These are phyloP conservation scores for Tephrocybe sp. DNA, from an alignment of 768 basidiomycete genomes.

Conservation along the genomic window DNA sequence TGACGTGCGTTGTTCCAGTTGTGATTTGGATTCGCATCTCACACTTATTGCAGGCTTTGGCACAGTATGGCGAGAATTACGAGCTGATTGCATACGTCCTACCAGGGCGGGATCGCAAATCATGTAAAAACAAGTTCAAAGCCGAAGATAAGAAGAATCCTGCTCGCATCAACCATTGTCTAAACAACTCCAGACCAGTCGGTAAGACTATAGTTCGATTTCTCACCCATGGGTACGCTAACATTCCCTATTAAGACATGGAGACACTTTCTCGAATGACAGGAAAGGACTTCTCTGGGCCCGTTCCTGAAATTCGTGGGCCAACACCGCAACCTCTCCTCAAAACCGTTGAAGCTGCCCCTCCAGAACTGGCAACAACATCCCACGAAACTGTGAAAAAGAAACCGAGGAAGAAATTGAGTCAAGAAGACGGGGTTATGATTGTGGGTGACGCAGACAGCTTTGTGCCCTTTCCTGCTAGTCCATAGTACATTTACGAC, in stretches of 20 bases:
- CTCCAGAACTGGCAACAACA: constrained; percentile 14
- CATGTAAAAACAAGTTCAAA: constrained; percentile 93
- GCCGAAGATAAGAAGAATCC: constrained; percentile 82
- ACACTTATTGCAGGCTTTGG: constrained; percentile 61
- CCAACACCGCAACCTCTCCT: constrained; percentile 31
- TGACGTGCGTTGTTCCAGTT: constrained; percentile 49
- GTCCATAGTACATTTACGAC: constrained; percentile 10
- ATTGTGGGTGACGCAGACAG: constrained; percentile 35
- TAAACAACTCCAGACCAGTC: constrained; percentile 75
- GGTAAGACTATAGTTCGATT: constrained; percentile 35
- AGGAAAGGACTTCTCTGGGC: constrained; percentile 83
- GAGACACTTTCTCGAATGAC: constrained; percentile 74
- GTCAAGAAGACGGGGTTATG: constrained; percentile 30
- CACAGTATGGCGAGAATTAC: constrained; percentile 91
- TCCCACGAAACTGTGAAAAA: constrained; percentile 10
- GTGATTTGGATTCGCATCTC: neutral
- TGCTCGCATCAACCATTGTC: constrained; percentile 67
- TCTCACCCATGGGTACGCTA: neutral
- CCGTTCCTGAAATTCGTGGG: constrained; percentile 62
- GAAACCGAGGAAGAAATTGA: constrained; percentile 25
- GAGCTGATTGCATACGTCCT: constrained; percentile 86
- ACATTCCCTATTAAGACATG: constrained; percentile 50
- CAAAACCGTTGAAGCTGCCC: constrained; percentile 13
- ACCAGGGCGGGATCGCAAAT: constrained; percentile 81
- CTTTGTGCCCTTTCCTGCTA: constrained; percentile 22